phyloP scores from a whole-genome alignment of 441 rosid genomes.

The Arabidopsis hybrid region DNA sequence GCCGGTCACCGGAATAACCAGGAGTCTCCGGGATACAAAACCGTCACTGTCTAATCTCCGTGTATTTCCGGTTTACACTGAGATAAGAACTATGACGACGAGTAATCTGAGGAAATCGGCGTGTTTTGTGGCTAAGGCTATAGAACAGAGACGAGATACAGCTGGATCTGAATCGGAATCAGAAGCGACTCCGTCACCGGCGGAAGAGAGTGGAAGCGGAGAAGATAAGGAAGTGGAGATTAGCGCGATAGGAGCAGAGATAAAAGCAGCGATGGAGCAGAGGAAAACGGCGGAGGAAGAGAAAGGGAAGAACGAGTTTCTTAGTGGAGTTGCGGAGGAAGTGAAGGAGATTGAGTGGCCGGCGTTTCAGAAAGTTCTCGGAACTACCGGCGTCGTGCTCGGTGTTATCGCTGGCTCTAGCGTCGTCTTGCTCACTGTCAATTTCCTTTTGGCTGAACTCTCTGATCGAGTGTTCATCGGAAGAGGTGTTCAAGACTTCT shows the following conservation, averaged over 20 bases:
- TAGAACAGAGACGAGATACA: constrained; percentile 63
- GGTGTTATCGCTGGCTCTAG: constrained; percentile 92
- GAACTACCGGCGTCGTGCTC: constrained; percentile 84
- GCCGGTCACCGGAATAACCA: constrained; percentile 28
- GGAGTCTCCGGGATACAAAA: constrained; percentile 16
- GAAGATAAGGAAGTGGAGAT: constrained; percentile 49
- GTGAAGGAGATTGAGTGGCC: constrained; percentile 91
- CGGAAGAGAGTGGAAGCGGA: constrained; percentile 15
- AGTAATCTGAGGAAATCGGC: constrained; percentile 12
- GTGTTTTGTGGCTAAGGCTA: constrained; percentile 43
- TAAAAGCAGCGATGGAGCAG: constrained; percentile 73
- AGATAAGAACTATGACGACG: background rate
- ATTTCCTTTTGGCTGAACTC: constrained; percentile 86
- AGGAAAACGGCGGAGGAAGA: constrained; percentile 55
- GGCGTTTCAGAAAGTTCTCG: constrained; percentile 76
- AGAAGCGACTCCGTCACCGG: constrained; percentile 28
- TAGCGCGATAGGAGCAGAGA: constrained; percentile 66
- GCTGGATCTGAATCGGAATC: constrained; percentile 48
- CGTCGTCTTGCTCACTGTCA: constrained; percentile 81
- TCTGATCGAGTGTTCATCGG: constrained; percentile 84
- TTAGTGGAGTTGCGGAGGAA: constrained; percentile 86
- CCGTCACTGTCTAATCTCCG: background rate
- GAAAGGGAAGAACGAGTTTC: constrained; percentile 51
- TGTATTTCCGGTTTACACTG: constrained; percentile 7
- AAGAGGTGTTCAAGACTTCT: constrained; percentile 85